Percentiles rank a stretch among this genome's conserved stretches.
Evolutionary conservation across 2,329 filamentous ascomycete species (phyloP).

Genomic region (Penicillium sp.): DNA sequence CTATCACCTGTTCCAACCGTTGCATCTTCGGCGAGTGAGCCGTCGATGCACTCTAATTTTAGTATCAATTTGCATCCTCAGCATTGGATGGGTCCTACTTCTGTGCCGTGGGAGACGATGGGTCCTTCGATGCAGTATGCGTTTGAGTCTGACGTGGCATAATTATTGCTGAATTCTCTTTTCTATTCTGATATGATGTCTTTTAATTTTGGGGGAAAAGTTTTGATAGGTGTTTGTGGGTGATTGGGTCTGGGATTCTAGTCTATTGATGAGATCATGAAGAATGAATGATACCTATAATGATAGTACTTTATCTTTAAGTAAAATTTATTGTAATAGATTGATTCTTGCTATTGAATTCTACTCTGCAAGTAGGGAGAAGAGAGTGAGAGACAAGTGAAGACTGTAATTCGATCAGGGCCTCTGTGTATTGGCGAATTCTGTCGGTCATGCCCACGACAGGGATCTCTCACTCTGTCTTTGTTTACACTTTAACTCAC

Average conservation of each 20-base stretch:
- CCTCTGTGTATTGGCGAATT: too few relatives aligned
- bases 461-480: too few relatives aligned
- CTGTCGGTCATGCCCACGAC: too few relatives aligned
- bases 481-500: too few relatives aligned
- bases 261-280: constrained; percentile 14
- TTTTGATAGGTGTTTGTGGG: background rate
- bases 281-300: too few relatives aligned
- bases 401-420: too few relatives aligned
- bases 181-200: background rate
- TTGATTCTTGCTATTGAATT: background rate
- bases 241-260: background rate
- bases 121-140: constrained; percentile 14
- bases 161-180: background rate
- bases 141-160: constrained; percentile 11
- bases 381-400: too few relatives aligned
- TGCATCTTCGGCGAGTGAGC: constrained; percentile 19
- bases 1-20: constrained; percentile 22
- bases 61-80: constrained; percentile 32
- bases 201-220: background rate
- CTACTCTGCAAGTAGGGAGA: too few relatives aligned
- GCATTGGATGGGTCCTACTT: constrained; percentile 34
- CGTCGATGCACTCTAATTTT: constrained; percentile 19
- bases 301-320: background rate
- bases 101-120: constrained; percentile 30
- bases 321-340: background rate